A percentile compares a stretch with the other conserved stretches of the same genome.
These are phyloP conservation scores for Lachancea lanzarotensis DNA, from an alignment of 805 yeast genomes.

Conservation along the genomic window DNA sequence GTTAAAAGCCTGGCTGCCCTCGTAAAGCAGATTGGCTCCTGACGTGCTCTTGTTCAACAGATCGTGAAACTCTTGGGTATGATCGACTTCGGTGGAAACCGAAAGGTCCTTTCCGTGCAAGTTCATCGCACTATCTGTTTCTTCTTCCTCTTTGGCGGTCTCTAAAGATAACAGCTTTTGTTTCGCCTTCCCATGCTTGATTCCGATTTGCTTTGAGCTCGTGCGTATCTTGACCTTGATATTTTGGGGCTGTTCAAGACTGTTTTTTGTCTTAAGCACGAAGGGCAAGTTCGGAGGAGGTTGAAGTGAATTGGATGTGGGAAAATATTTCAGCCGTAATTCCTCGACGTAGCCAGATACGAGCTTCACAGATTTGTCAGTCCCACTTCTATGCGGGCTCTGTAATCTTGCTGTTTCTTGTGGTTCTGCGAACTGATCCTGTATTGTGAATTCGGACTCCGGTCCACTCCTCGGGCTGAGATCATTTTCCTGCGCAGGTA, in stretches of 20 bases:
- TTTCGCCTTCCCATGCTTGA: slow-evolving; percentile 33
- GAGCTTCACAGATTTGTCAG: slow-evolving; percentile 22
- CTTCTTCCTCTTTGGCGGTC: slow-evolving; percentile 26
- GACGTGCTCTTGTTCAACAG: slow-evolving; percentile 18
- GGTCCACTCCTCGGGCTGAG: neutral
- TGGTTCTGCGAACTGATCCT: neutral
- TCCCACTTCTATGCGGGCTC: neutral
- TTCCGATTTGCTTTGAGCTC: slow-evolving; percentile 32
- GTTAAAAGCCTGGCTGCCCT: neutral
- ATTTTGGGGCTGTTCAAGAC: slow-evolving; percentile 29
- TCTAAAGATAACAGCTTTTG: slow-evolving; percentile 30
- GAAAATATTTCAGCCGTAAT: slow-evolving; percentile 26
- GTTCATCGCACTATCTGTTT: neutral
- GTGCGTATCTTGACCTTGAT: slow-evolving; percentile 32
- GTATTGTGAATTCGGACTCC: slow-evolving; percentile 1
- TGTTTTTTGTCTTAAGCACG: slow-evolving; percentile 29
- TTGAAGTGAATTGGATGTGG: slow-evolving; percentile 30
- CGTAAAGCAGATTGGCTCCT: slow-evolving; percentile 1
- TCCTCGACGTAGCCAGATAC: slow-evolving; percentile 33
- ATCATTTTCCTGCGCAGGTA: neutral
- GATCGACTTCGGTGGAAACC: slow-evolving; percentile 19
- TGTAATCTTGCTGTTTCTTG: neutral
- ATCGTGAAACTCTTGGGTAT: slow-evolving; percentile 30
- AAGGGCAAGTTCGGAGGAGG: slow-evolving; percentile 33
- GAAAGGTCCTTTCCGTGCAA: slow-evolving; percentile 1